These are phyloP conservation scores for Brassica hybrid DNA, from an alignment of 441 rosid genomes.

Conservation along the genomic window DNA sequence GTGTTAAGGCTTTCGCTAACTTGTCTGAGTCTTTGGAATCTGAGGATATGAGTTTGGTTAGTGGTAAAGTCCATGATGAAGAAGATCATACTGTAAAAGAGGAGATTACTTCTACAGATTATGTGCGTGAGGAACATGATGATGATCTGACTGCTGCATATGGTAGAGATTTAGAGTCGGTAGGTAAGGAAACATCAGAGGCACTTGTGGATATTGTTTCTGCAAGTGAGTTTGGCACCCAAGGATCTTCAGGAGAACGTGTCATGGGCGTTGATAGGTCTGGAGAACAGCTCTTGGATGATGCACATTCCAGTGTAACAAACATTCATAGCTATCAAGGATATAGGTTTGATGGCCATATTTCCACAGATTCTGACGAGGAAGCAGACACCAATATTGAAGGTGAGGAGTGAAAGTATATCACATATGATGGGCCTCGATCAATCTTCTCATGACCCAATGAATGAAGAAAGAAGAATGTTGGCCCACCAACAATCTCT, in stretches of 20 bases:
- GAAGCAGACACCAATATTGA: slow-evolving; percentile 62
- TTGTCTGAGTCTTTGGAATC: background rate
- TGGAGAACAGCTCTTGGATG: no score
- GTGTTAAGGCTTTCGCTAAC: background rate
- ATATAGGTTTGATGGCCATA: slow-evolving; percentile 73
- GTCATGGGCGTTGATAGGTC: slow-evolving; percentile 34
- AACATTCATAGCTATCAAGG: slow-evolving; percentile 54
- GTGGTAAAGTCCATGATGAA: no score
- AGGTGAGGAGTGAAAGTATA: slow-evolving; percentile 50
- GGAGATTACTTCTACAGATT: background rate
- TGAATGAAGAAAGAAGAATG: no score
- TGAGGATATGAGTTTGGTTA: no score
- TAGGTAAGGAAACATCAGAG: background rate
- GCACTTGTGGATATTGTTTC: slow-evolving; percentile 21
- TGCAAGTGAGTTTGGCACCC: no score
- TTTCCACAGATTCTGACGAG: slow-evolving; percentile 63
- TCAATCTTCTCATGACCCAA: background rate
- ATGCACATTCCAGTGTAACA: no score
- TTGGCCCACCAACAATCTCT: no score
- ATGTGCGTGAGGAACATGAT: background rate
- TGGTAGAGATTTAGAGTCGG: background rate
- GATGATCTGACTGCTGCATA: background rate
- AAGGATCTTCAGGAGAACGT: no score
- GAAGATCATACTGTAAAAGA: background rate
- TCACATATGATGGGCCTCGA: background rate